Evolutionary conservation across 345 rosid species (phyloP).

Genomic region (Citrus cavaleriei): DNA sequence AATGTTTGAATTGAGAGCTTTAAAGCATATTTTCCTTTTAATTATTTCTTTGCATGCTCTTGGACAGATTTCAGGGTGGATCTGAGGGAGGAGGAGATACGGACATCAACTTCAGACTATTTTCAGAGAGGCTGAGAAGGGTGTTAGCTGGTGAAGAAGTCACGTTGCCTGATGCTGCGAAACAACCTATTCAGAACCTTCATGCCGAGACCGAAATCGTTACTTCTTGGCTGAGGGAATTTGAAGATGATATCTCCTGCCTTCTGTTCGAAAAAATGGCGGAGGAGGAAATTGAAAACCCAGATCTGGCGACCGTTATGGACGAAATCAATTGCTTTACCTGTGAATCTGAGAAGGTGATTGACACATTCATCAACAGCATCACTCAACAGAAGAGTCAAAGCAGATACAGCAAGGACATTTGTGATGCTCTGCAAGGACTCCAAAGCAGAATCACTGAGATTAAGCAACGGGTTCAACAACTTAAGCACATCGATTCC

Average conservation of each 20-base stretch:
- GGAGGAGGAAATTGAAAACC: no score
- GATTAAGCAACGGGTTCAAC: background rate
- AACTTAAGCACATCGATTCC: background rate
- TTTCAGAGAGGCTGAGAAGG: background rate
- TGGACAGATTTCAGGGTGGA: no score
- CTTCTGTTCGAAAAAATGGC: fast-evolving
- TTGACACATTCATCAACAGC: background rate
- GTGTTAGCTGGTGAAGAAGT: background rate
- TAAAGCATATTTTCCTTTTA: no score
- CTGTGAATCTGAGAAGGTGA: background rate
- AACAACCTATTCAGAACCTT: background rate
- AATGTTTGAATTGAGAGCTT: no score
- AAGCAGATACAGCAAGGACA: no score
- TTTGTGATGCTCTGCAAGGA: background rate
- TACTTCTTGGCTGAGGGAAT: background rate
- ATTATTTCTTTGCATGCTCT: no score
- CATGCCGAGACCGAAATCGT: background rate
- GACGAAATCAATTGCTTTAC: background rate
- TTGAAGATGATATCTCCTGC: fast-evolving
- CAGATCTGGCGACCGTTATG: background rate
- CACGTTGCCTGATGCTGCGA: background rate
- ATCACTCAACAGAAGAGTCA: background rate
- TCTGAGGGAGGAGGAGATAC: background rate
- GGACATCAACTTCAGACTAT: background rate
- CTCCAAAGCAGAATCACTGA: background rate